Percentiles rank a stretch among this genome's conserved stretches.
Conservation (phyloP, 2,329 filamentous ascomycete genomes). For the Tolypocladium capitatum region DNA sequence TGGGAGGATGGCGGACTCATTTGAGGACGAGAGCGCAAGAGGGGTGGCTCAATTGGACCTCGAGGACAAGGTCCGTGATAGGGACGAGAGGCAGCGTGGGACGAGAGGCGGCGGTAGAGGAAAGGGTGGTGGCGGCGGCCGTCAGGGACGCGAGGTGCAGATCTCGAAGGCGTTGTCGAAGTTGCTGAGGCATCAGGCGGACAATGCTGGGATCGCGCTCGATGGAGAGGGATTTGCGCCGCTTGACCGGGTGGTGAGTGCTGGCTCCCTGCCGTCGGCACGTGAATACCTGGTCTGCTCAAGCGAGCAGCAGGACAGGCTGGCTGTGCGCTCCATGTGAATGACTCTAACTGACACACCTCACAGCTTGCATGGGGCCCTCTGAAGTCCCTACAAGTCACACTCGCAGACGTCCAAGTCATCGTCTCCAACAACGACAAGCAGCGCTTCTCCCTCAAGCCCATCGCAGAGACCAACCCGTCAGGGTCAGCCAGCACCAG, state of each 20-base stretch:
- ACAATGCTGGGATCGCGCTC: constrained; percentile 40
- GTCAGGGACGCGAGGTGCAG: constrained; percentile 28
- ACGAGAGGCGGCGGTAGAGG: constrained; percentile 15
- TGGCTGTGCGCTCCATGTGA: neutral
- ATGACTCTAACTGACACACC: constrained; percentile 1
- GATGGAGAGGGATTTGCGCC: constrained; percentile 47
- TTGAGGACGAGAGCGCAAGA: neutral
- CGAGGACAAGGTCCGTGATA: constrained; percentile 9
- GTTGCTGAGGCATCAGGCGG: constrained; percentile 43
- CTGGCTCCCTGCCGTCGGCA: neutral
- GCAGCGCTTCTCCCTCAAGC: constrained; percentile 74
- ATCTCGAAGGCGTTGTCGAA: constrained; percentile 41
- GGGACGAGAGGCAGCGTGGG: constrained; percentile 5
- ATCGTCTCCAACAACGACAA: constrained; percentile 72
- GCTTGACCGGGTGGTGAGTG: constrained; percentile 44
- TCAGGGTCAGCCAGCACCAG: constrained; percentile 21
- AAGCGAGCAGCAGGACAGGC: neutral
- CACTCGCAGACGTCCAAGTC: constrained; percentile 57
- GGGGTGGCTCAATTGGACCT: constrained; percentile 6
- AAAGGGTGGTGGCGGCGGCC: constrained; percentile 15
- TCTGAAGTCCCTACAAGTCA: constrained; percentile 57
- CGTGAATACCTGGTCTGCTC: neutral
- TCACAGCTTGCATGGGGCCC: constrained; percentile 38
- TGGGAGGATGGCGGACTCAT: neutral
- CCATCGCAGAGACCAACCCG: constrained; percentile 22